Percentiles rank a stretch among this genome's conserved stretches.
phyloP scores from a whole-genome alignment of 441 rosid genomes.

The Populus trichocarpa region DNA sequence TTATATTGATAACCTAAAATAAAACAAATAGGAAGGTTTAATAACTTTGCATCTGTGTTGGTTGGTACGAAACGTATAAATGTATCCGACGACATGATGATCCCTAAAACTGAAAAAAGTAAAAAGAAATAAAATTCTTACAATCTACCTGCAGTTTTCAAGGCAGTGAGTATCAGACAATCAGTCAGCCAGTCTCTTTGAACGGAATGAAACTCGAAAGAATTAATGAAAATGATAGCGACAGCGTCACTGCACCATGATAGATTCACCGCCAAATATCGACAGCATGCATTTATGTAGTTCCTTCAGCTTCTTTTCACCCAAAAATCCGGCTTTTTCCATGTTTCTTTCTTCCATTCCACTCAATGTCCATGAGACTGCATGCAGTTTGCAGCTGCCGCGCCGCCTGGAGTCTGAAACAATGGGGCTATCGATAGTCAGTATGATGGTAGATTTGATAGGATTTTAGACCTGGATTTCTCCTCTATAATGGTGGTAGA shows the following conservation, averaged over 20 bases:
- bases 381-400: neutral
- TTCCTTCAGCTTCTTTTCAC: neutral
- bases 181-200: neutral
- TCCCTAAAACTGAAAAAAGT: neutral
- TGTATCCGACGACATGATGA: neutral
- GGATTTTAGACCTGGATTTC: no score
- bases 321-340: neutral
- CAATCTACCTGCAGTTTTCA: neutral
- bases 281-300: neutral
- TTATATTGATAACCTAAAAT: no score
- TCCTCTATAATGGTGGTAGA: no score
- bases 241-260: no score
- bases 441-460: neutral
- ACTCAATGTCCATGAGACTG: neutral
- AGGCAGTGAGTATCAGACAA: neutral
- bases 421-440: neutral
- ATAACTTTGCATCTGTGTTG: no score
- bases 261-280: neutral
- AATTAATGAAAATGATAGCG: neutral
- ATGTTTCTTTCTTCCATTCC: neutral
- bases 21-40: no score
- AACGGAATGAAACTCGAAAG: slow-evolving; percentile 3
- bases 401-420: neutral
- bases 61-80: no score
- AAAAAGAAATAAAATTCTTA: neutral